Conservation (phyloP, 768 basidiomycete genomes). For the Lentinula guzmanii region DNA sequence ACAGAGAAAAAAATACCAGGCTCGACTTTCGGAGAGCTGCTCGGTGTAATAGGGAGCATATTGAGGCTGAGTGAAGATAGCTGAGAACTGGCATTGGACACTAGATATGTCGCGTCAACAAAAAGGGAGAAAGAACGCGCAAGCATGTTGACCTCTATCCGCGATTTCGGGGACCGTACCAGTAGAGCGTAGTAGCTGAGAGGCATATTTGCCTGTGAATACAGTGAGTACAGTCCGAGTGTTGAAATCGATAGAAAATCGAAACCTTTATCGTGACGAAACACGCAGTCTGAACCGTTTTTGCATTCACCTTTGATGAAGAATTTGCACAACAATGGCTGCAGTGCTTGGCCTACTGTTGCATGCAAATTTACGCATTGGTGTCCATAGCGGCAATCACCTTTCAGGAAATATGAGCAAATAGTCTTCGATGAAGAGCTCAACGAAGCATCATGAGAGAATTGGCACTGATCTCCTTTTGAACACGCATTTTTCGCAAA, state of each 20-base stretch:
- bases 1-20: neutral
- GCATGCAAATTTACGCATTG: constrained; percentile 12
- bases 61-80: neutral
- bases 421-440: neutral
- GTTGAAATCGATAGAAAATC: constrained; percentile 1
- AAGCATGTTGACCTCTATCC: neutral
- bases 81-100: neutral
- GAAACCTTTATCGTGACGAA: constrained; percentile 13
- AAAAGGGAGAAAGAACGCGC: neutral
- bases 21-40: neutral
- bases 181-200: neutral
- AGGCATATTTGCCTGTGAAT: neutral
- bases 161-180: neutral
- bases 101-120: neutral
- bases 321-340: constrained; percentile 16
- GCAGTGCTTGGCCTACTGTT: neutral
- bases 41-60: neutral
- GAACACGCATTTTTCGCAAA: constrained; percentile 7
- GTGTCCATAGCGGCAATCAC: constrained; percentile 19
- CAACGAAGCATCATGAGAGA: constrained; percentile 2
- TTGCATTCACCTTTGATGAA: constrained; percentile 19
- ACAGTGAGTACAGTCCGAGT: neutral
- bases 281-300: constrained; percentile 21
- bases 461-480: constrained; percentile 1
- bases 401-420: constrained; percentile 18